Evolutionary conservation across 2,329 filamentous ascomycete genomes (phyloP).

Genomic region (Ophiosphaerella narmari): DNA sequence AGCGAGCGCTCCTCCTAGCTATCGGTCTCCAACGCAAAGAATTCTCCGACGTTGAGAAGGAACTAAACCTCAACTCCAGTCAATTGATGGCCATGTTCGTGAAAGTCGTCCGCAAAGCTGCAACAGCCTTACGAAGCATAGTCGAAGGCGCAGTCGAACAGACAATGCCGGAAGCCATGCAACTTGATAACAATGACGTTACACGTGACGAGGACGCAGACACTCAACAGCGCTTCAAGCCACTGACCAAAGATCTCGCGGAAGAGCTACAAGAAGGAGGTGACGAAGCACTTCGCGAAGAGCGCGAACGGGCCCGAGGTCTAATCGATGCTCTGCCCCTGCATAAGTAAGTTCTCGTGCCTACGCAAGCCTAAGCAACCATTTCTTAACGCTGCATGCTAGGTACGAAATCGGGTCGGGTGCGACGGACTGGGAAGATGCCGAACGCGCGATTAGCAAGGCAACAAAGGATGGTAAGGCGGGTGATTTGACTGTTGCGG

Average conservation of each 20-base stretch:
- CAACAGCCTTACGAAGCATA: constrained; percentile 74
- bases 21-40: constrained; percentile 88
- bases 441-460: constrained; percentile 72
- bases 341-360: constrained; percentile 67
- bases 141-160: constrained; percentile 69
- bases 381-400: constrained; percentile 6
- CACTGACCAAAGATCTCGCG: constrained; percentile 71
- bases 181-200: constrained; percentile 56
- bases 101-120: constrained; percentile 90
- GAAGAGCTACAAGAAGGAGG: constrained; percentile 86
- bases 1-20: constrained; percentile 85
- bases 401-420: constrained; percentile 55
- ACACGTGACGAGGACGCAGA: constrained; percentile 60
- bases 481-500: constrained; percentile 70
- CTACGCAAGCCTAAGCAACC: neutral
- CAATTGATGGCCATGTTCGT: constrained; percentile 97
- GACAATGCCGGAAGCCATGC: constrained; percentile 52
- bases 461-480: constrained; percentile 56
- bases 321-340: constrained; percentile 89
- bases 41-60: constrained; percentile 77
- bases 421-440: constrained; percentile 60
- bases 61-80: constrained; percentile 72
- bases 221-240: constrained; percentile 66
- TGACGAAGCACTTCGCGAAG: constrained; percentile 68
- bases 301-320: constrained; percentile 80